Base-by-base conservation (phyloP, 2,329 filamentous ascomycete genomes). In the Trichoderma sp. region DNA sequence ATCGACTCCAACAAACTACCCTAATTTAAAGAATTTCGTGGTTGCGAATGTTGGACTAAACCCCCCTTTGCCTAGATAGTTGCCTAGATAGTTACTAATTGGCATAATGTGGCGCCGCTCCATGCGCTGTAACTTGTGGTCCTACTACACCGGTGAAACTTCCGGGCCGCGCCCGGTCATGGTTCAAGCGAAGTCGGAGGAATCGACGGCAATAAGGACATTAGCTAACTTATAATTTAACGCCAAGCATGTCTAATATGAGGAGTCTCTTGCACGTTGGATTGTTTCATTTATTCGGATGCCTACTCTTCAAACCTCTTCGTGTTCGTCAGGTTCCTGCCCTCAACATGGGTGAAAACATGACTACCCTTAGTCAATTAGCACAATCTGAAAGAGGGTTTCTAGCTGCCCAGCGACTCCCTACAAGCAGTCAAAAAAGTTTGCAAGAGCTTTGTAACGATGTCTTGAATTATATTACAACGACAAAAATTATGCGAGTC, bases 401-500 rank as follows among this genome's bases (percentile, higher is more conserved):
- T 32, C 17, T 29, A 35, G 10, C 42, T 50, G n/a, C 12, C 59
- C 25, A 42, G n/a, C 45, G 27, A n/a, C 15, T 19, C 59, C 45
- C 29, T 63, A 25, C 59, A n/a, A 17, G 37, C 35, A 22, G 27
- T 25, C 45, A 32, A 15, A 2, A 27, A 52, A 25, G 27, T 27
- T 27, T 66, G 53, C 48, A 66, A 17, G 27, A 50, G 34, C 63
- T 66, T 17, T 56, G 63, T 48, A 50, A 45, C 10, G 54, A 59
- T 27, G 58, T 60, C 32, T 29, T 67, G 7, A 22, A 52, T 37
- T 27, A 67, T 34, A 57, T 60, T 25, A 32, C 35, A 25, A n/a
- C 54, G 19, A 17, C 58, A 22, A 67, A 57, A 27, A 53, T 67
- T 25, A 67, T 67, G 42, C 42, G 45, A 39, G 64, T 67, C 27